phyloP scores from a whole-genome alignment of 371 early-diverging fungal genomes.

The Mortierella sp. region DNA sequence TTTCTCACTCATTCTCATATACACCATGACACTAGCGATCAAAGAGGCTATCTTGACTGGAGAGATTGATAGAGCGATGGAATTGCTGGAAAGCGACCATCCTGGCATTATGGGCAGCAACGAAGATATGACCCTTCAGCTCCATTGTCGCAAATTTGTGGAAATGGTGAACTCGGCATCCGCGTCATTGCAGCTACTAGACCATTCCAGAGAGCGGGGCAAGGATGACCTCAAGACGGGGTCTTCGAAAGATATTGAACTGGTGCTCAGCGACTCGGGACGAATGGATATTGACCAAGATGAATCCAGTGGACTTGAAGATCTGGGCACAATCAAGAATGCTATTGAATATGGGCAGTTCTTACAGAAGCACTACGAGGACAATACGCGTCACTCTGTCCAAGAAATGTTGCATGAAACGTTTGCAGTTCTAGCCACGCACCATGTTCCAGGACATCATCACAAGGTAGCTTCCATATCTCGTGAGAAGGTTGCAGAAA shows the following conservation, averaged over 20 bases:
- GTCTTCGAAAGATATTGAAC: conserved; percentile 54
- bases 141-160: conserved; percentile 85
- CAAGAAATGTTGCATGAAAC: conserved; percentile 60
- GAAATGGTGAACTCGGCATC: conserved; percentile 74
- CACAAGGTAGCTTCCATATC: conserved; percentile 59
- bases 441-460: neutral
- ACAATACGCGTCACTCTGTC: conserved; percentile 55
- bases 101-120: conserved; percentile 70
- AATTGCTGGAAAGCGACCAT: conserved; percentile 65
- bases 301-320: conserved; percentile 29
- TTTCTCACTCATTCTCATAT: too few species aligned
- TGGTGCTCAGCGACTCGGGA: conserved; percentile 19
- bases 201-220: neutral
- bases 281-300: conserved; percentile 55
- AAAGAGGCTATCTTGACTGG: conserved; percentile 71
- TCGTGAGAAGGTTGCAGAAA: conserved; percentile 74
- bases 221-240: conserved; percentile 24
- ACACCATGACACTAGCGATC: conserved; percentile 60
- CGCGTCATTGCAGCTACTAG: conserved; percentile 21
- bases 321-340: conserved; percentile 46
- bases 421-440: conserved; percentile 77
- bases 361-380: conserved; percentile 74
- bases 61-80: conserved; percentile 77
- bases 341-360: conserved; percentile 79
- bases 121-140: conserved; percentile 72